Evolutionary conservation across 1,139 yeast species (phyloP).

Genomic region (Yamadazyma mexicana): DNA sequence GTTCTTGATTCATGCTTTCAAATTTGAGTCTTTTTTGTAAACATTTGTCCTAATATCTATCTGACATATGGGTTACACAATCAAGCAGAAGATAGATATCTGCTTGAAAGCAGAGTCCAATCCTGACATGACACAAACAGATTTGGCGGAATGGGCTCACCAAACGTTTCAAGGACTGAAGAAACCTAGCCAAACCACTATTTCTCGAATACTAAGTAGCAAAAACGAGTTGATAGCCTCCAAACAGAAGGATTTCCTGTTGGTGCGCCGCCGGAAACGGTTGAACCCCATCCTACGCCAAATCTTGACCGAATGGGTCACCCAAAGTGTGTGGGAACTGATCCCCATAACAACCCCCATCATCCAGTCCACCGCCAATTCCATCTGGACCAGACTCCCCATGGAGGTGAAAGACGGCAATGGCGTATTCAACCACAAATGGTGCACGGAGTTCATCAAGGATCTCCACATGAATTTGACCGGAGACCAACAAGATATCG

Average conservation of each 20-base stretch:
- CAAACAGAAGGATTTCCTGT: slow-evolving; percentile 57
- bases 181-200: slow-evolving; percentile 69
- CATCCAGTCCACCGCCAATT: slow-evolving; percentile 61
- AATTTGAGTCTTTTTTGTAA: too few species aligned
- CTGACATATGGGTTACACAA: slow-evolving; percentile 64
- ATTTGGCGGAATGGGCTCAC: slow-evolving; percentile 66
- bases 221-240: slow-evolving; percentile 59
- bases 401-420: slow-evolving; percentile 56
- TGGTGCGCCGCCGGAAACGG: slow-evolving; percentile 55
- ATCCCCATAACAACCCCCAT: slow-evolving; percentile 66
- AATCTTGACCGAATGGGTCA: slow-evolving; percentile 66
- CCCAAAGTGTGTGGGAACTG: slow-evolving; percentile 67
- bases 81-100: slow-evolving; percentile 65
- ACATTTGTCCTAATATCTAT: too few species aligned
- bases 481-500: slow-evolving; percentile 46
- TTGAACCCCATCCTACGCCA: slow-evolving; percentile 57
- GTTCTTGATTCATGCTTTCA: too few species aligned
- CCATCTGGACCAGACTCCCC: slow-evolving; percentile 64
- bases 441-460: slow-evolving; percentile 61
- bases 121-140: slow-evolving; percentile 69
- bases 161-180: slow-evolving; percentile 48
- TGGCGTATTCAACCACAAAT: slow-evolving; percentile 63
- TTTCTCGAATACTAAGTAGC: slow-evolving; percentile 58
- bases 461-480: slow-evolving; percentile 54
- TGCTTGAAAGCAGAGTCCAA: slow-evolving; percentile 66